phyloP scores from a whole-genome alignment of 768 basidiomycete genomes.

The Macrolepiota dolichaula region DNA sequence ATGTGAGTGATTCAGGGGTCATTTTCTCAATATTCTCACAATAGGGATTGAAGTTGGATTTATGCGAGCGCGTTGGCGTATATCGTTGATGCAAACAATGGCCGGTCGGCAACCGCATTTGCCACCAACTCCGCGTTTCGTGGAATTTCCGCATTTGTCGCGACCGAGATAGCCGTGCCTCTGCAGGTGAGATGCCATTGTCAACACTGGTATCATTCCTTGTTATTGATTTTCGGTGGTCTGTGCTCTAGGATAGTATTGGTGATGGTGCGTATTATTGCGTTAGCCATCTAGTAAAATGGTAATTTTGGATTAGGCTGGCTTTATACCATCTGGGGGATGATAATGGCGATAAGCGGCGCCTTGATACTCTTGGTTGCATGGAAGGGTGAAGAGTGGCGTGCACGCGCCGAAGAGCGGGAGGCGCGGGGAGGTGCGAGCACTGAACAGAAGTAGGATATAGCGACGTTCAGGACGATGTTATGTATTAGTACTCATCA shows the following conservation, averaged over 20 bases:
- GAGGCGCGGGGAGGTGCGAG: conserved; percentile 23
- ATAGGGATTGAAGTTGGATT: conserved; percentile 26
- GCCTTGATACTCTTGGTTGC: conserved; percentile 57
- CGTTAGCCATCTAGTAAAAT: background rate
- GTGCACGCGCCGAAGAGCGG: conserved; percentile 42
- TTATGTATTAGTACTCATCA: no score
- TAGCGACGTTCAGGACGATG: no score
- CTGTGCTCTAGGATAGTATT: conserved; percentile 46
- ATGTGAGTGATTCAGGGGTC: conserved; percentile 44
- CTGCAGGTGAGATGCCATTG: conserved; percentile 47
- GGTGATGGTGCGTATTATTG: conserved; percentile 60
- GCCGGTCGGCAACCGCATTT: conserved; percentile 71
- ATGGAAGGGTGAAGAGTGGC: conserved; percentile 58
- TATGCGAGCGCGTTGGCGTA: conserved; percentile 62
- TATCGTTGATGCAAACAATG: conserved; percentile 82
- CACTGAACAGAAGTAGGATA: background rate
- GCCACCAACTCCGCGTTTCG: conserved; percentile 78
- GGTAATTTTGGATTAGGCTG: conserved; percentile 33
- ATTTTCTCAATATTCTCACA: background rate
- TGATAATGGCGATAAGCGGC: conserved; percentile 48
- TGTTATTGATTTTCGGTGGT: background rate
- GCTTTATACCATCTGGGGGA: conserved; percentile 64
- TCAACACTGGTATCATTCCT: background rate
- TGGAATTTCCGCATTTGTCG: conserved; percentile 63
- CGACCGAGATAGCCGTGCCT: conserved; percentile 71